These are phyloP conservation scores for Rutstroemia sp. DNA, from an alignment of 2,329 filamentous ascomycete genomes.

Conservation along the genomic window DNA sequence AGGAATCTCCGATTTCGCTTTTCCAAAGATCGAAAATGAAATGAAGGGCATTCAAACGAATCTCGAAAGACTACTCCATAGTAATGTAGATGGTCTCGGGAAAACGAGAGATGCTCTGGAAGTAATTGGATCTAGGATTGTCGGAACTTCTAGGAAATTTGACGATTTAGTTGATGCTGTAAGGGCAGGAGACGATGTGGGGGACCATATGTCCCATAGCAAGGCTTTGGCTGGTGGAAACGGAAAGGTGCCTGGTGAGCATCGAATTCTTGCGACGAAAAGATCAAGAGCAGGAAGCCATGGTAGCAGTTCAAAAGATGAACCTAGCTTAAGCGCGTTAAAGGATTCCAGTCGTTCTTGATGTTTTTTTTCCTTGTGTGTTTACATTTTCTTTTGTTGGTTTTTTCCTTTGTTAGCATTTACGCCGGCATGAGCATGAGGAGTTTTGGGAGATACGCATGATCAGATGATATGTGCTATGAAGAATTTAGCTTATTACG, in stretches of 20 bases:
- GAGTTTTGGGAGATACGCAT: background rate
- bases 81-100: conserved; percentile 1
- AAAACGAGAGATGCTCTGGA: conserved; percentile 14
- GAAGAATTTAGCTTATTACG: background rate
- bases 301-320: conserved; percentile 13
- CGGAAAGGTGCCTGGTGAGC: conserved; percentile 6
- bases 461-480: background rate
- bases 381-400: background rate
- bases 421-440: background rate
- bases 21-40: conserved; percentile 16
- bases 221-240: conserved; percentile 6
- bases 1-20: conserved; percentile 16
- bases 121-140: conserved; percentile 17
- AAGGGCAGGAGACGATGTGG: conserved; percentile 5
- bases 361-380: background rate
- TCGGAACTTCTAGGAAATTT: conserved; percentile 19
- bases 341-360: background rate
- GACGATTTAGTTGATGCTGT: conserved; percentile 19
- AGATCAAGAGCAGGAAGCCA: conserved; percentile 14
- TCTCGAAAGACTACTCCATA: conserved; percentile 7
- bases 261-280: conserved; percentile 7
- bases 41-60: conserved; percentile 6
- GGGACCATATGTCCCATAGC: conserved; percentile 1
- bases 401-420: background rate
- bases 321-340: conserved; percentile 1